Base-by-base conservation (phyloP, 2,329 filamentous ascomycete genomes). In the Penicillium hordei region DNA sequence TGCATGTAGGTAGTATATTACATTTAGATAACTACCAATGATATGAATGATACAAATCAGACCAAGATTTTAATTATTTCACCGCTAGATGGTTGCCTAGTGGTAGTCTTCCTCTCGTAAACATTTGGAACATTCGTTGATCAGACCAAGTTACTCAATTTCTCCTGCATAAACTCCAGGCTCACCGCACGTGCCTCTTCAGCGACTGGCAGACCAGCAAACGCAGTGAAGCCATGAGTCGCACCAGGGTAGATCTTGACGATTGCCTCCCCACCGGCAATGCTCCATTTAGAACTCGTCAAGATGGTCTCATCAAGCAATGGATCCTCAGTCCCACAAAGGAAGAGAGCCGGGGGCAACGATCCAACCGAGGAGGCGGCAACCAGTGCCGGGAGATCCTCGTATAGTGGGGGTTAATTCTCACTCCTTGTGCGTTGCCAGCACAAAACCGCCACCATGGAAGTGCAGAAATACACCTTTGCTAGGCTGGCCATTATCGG, bases 231-330 rank as follows among this genome's bases (percentile, higher is more conserved):
- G 0, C 78, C 82, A 74, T 86, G 83, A 19, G 81, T 75, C 9
- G 78, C 81, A 0, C 83, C 82, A n/a, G 78, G 77, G 65, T 79
- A 83, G 17, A 85, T 72, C 70, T 81, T 85, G 3, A 83, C 70
- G 3, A 83, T 70, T 0, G 76, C 75, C 67, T 83, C 79, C 5
- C 76, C 78, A 2, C 82, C 82, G 60, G 72, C 75, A 68, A 81
- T 80, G 64, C 70, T 66, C 83, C 83, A 86, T 70, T 83, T 84
- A 2, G 75, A 70, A 4, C 75, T 74, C 83, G 86, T 85, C 46
- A 82, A 68, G 23, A 83, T 67, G 17, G 75, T 81, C 61, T 83
- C 81, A 62, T 83, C 80, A 0, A 86, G 64, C 58, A 86, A 61
- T 6, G 76, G 76, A 68, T 86, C 83, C 57, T 81, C 76, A 5